Percentiles rank a stretch among this genome's conserved stretches.
These are phyloP conservation scores for Rubia yunnanensis DNA, from an alignment of 257 asterid species.

Conservation along the genomic window DNA sequence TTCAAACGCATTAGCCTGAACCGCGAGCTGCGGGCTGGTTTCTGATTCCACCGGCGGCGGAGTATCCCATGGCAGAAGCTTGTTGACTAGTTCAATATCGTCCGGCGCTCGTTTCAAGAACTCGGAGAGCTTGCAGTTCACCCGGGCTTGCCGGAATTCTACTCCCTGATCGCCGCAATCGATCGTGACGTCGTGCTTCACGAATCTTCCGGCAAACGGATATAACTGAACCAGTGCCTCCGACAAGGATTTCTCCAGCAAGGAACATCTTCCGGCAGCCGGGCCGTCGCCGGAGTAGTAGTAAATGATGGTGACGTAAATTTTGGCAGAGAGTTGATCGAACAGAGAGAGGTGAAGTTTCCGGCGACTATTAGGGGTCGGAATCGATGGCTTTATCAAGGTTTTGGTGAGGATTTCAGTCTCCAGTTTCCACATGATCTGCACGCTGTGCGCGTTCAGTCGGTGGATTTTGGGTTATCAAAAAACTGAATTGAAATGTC, in stretches of 20 bases:
- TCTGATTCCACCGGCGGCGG: background rate
- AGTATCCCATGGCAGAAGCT: constrained; percentile 4
- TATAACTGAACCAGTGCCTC: constrained; percentile 14
- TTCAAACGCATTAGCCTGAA: constrained; percentile 4
- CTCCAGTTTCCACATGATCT: background rate
- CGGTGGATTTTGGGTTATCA: too few relatives aligned
- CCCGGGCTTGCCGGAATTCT: constrained; percentile 15
- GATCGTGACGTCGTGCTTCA: background rate
- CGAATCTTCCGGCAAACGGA: constrained; percentile 21
- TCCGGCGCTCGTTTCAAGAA: background rate
- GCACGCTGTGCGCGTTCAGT: too few relatives aligned
- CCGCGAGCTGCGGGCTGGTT: background rate
- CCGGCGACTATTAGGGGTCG: background rate
- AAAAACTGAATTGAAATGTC: too few relatives aligned
- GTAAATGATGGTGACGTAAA: background rate
- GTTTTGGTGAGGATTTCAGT: background rate
- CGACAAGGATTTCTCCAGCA: constrained; percentile 3
- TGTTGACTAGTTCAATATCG: background rate
- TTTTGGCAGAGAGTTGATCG: constrained; percentile 5
- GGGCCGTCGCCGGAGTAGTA: background rate
- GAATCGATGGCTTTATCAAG: background rate
- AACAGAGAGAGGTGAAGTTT: constrained; percentile 1
- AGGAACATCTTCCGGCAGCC: background rate
- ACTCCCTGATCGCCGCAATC: constrained; percentile 21
- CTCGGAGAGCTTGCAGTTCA: background rate